Evolutionary conservation across 2,329 filamentous ascomycete species (phyloP).

Genomic region (Fusarium hainanense): DNA sequence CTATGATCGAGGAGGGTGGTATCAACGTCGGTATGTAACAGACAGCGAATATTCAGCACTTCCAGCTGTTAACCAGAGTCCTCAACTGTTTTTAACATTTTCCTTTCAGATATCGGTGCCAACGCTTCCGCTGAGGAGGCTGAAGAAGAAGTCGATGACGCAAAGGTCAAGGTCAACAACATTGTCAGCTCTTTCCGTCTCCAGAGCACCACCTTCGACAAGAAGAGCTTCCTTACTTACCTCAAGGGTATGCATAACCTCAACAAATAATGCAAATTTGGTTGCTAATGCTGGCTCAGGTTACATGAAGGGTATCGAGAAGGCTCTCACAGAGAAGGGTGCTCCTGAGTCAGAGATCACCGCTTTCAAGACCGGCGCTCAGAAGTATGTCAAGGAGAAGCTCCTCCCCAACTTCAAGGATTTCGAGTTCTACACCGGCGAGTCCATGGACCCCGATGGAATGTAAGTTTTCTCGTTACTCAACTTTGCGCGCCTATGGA

Average conservation of each 20-base stretch:
- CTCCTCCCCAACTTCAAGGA: slow-evolving; percentile 90
- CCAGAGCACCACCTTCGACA: slow-evolving; percentile 81
- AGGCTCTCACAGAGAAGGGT: slow-evolving; percentile 70
- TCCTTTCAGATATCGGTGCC: slow-evolving; percentile 79
- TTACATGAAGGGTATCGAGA: slow-evolving; percentile 93
- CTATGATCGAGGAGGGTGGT: slow-evolving; percentile 83
- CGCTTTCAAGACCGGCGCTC: slow-evolving; percentile 82
- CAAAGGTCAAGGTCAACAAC: slow-evolving; percentile 83
- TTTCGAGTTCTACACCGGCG: slow-evolving; percentile 93
- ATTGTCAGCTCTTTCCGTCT: slow-evolving; percentile 93
- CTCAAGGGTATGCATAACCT: slow-evolving; percentile 76
- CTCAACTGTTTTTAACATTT: slow-evolving; percentile 18
- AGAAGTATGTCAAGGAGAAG: slow-evolving; percentile 81
- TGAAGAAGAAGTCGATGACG: slow-evolving; percentile 79
- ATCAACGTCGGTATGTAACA: slow-evolving; percentile 75
- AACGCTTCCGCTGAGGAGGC: slow-evolving; percentile 96
- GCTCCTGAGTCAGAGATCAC: slow-evolving; percentile 74
- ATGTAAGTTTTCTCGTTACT: slow-evolving; percentile 71
- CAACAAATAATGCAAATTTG: neutral
- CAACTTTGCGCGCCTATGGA: neutral
- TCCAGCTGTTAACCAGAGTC: neutral
- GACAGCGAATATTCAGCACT: neutral
- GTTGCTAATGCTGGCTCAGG: slow-evolving; percentile 57
- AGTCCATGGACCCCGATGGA: slow-evolving; percentile 91
- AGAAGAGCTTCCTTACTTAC: slow-evolving; percentile 85